These are phyloP conservation scores for Xylaria arbuscula DNA, from an alignment of 2,329 filamentous ascomycete genomes.

Conservation along the genomic window DNA sequence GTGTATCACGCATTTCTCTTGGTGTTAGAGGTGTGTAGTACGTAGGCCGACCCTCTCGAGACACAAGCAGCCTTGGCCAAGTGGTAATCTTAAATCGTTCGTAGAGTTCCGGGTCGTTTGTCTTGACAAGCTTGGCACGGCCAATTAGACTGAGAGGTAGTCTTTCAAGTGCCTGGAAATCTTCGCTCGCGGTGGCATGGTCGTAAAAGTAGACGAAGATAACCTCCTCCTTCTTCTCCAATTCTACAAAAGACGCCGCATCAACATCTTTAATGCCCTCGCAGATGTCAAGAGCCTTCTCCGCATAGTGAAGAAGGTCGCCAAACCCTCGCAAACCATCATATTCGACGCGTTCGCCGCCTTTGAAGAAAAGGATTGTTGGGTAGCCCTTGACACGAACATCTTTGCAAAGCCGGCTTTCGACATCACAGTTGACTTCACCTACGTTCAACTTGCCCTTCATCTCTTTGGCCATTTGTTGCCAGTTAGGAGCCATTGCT, in stretches of 20 bases:
- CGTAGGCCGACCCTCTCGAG: slow-evolving; percentile 86
- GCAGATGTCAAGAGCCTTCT: slow-evolving; percentile 83
- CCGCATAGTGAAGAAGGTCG: slow-evolving; percentile 86
- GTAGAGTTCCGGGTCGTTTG: slow-evolving; percentile 78
- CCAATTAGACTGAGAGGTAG: slow-evolving; percentile 89
- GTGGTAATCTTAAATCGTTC: slow-evolving; percentile 94
- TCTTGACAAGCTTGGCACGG: slow-evolving; percentile 92
- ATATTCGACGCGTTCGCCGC: slow-evolving; percentile 92
- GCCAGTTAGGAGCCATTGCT: slow-evolving; percentile 90
- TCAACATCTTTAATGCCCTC: slow-evolving; percentile 84
- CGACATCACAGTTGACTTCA: slow-evolving; percentile 93
- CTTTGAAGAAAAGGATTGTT: slow-evolving; percentile 92
- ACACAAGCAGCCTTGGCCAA: slow-evolving; percentile 93
- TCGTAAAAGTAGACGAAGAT: slow-evolving; percentile 99
- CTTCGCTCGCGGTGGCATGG: slow-evolving; percentile 90
- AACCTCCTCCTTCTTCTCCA: slow-evolving; percentile 94
- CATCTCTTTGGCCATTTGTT: slow-evolving; percentile 90
- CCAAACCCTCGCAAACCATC: slow-evolving; percentile 90
- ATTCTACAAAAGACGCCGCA: slow-evolving; percentile 76
- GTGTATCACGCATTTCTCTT: slow-evolving; percentile 89
- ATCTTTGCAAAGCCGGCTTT: slow-evolving; percentile 92
- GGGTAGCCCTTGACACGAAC: slow-evolving; percentile 83
- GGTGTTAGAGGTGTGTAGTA: slow-evolving; percentile 92
- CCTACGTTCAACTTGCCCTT: slow-evolving; percentile 89
- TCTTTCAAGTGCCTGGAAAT: slow-evolving; percentile 88